Conservation (phyloP, 768 basidiomycete species). For the Kwoniella botswanensis region DNA sequence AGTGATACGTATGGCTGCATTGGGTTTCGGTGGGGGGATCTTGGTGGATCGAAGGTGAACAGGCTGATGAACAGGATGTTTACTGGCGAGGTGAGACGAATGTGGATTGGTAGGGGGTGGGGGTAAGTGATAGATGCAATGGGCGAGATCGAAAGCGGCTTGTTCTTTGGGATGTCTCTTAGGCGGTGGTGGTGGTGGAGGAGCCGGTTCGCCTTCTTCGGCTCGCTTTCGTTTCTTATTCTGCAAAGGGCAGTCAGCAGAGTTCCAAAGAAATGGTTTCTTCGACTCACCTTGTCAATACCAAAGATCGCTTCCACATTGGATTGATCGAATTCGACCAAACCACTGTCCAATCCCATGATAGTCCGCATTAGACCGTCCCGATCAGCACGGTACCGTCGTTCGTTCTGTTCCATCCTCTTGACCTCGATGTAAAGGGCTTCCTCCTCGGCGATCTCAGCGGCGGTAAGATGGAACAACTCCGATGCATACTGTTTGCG, state of each 20-base stretch:
- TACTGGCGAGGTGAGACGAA: constrained; percentile 52
- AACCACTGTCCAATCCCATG: constrained; percentile 83
- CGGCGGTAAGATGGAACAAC: constrained; percentile 84
- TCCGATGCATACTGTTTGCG: constrained; percentile 85
- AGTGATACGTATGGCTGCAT: constrained; percentile 72
- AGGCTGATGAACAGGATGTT: constrained; percentile 59
- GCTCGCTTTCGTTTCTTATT: constrained; percentile 54
- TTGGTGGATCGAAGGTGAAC: constrained; percentile 86
- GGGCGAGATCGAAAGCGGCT: constrained; percentile 41
- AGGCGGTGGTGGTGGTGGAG: constrained; percentile 15
- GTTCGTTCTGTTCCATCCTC: constrained; percentile 90
- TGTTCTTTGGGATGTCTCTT: constrained; percentile 42
- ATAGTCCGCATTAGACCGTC: constrained; percentile 84
- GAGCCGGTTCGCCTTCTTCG: constrained; percentile 38
- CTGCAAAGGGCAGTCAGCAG: constrained; percentile 20
- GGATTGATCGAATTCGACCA: constrained; percentile 65
- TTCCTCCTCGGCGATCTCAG: constrained; percentile 93
- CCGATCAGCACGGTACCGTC: constrained; percentile 81
- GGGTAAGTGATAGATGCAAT: constrained; percentile 51
- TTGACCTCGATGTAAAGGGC: constrained; percentile 91
- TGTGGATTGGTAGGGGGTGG: constrained; percentile 29
- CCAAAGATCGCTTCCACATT: constrained; percentile 42
- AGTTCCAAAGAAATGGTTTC: not conserved
- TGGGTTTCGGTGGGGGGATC: constrained; percentile 76
- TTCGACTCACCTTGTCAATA: constrained; percentile 49